Conservation (phyloP, 1,284 basidiomycete genomes). For the Ustilago cynodontis region DNA sequence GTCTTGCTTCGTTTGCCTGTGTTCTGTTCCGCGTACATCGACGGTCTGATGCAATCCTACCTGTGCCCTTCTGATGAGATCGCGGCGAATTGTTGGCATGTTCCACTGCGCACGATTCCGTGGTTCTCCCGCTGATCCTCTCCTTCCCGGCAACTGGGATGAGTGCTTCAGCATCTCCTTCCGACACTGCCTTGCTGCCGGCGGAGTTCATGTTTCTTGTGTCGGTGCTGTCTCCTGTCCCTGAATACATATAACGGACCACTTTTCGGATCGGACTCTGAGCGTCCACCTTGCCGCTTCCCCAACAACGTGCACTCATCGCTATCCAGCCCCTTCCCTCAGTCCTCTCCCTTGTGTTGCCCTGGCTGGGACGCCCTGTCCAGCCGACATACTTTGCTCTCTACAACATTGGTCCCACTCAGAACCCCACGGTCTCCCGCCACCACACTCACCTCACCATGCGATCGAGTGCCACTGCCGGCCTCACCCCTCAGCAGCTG, state of each 20-base stretch:
- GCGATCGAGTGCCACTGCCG: conserved; percentile 43
- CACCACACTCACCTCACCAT: conserved; percentile 11
- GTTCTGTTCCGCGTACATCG: background rate
- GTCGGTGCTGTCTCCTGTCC: background rate
- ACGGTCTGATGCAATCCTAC: background rate
- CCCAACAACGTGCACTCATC: background rate
- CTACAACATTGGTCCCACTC: background rate
- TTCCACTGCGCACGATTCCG: conserved; percentile 3
- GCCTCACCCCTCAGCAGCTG: conserved; percentile 47
- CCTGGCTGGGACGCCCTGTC: conserved; percentile 11
- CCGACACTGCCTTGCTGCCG: background rate
- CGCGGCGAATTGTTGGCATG: conserved; percentile 12
- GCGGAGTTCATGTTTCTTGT: background rate
- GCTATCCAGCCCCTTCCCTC: background rate
- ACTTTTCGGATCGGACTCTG: background rate
- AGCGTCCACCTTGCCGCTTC: background rate
- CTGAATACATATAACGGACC: conserved; percentile 4
- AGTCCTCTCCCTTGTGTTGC: background rate
- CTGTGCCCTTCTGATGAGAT: conserved; percentile 1
- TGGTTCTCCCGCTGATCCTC: conserved; percentile 2
- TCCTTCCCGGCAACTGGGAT: background rate
- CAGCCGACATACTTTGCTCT: background rate
- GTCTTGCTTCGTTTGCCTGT: too few relatives aligned
- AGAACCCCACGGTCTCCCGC: background rate
- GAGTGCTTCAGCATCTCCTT: background rate